A percentile compares a stretch with the other conserved stretches of the same genome.
phyloP scores from a whole-genome alignment of 805 yeast species.

The Saccharomycopsis olivae region DNA sequence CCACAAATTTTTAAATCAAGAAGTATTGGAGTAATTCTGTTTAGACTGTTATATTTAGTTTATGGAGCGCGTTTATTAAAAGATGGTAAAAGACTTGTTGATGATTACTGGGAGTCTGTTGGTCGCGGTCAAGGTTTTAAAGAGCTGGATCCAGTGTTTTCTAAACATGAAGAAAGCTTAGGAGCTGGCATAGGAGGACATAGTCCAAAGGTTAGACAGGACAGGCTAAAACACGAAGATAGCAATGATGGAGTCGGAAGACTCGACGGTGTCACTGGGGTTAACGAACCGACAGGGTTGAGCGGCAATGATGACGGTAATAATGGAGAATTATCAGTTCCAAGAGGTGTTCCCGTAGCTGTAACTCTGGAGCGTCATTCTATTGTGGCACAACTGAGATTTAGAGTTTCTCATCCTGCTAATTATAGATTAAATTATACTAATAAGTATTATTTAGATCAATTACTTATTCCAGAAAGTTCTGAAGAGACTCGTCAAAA shows the following conservation, averaged over 20 bases:
- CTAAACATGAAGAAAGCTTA: neutral
- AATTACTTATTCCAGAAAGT: constrained; percentile 10
- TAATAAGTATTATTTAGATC: constrained; percentile 6
- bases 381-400: constrained; percentile 6
- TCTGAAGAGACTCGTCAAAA: constrained; percentile 14
- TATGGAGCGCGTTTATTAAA: constrained; percentile 41
- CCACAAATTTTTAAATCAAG: constrained; percentile 16
- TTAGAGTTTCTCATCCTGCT: neutral
- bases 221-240: neutral
- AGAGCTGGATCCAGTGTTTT: constrained; percentile 33
- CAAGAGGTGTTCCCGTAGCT: constrained; percentile 4
- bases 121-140: constrained; percentile 34
- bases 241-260: neutral
- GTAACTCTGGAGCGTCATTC: constrained; percentile 10
- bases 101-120: constrained; percentile 46
- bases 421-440: constrained; percentile 12
- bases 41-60: constrained; percentile 34
- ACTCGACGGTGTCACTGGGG: neutral
- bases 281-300: neutral
- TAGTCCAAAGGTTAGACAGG: too few relatives aligned
- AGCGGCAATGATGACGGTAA: neutral
- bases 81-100: constrained; percentile 37
- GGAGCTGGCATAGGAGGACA: too few relatives aligned
- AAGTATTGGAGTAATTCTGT: constrained; percentile 25
- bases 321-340: neutral